Base-by-base conservation (phyloP, 345 rosid species). In the Acer saccharum region DNA sequence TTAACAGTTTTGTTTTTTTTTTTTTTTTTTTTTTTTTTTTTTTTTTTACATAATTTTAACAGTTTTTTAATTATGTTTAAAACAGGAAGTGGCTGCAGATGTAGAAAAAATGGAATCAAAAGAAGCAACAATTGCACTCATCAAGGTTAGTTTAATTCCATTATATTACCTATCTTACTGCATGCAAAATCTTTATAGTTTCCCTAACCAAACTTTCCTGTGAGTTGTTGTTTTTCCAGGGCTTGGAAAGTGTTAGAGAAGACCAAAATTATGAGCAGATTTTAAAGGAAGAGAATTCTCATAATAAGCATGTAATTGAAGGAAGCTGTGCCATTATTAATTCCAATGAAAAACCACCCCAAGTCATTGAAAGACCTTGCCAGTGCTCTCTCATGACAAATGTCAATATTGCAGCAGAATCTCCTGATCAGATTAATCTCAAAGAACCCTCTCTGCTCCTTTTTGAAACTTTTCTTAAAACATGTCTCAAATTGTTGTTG, bases 371-470 rank as follows among this genome's bases (percentile, higher is more conserved):
- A 64, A 55, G 48, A 43, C 89, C 89, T 10, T 86, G 86, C 80
- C 88, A 84, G 74, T 86, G 89, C 69, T 72, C 84, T 0, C 21
- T 35, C 39, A 4, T 82, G 65, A 6, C 27, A 21, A 32, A 17
- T 6, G 16, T 21, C 0, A 4, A 16, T 44, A 35, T 35, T 35
- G 39, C 39, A 35, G 55, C 11, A 21, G 85, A 83, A 18, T 81
- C 88, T 21, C 83, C 81, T 7, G 82, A 81, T 52, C 75, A 79
- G 8, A 13, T 10, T 3, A 52, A 35, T 16, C 80, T 77, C 41
- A 84, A 81, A 77, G 91, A 83, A 79, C 89, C 1, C 74, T 83
- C 35, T 81, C 89, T 1, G 88, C 91, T 23, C 91, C 91, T 0
- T 86, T 88, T 68, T 88, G 79, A 85, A 13, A 13, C 50, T 62